phyloP scores from a whole-genome alignment of 768 basidiomycete genomes.

The Paxillus ammoniavirescens region DNA sequence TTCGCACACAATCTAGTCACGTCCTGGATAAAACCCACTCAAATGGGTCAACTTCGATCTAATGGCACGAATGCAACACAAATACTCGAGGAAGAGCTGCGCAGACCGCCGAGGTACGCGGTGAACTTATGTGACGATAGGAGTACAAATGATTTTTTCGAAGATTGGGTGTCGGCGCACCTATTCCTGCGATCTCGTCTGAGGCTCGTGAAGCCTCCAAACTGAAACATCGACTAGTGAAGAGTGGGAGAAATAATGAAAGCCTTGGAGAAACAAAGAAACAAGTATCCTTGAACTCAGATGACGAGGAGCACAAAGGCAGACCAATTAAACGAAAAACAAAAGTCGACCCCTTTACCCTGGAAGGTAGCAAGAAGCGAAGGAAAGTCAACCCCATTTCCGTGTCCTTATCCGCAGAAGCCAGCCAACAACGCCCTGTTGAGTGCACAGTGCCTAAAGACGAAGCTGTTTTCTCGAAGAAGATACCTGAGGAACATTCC shows the following conservation, averaged over 20 bases:
- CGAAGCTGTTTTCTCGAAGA: neutral
- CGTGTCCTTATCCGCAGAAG: neutral
- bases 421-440: neutral
- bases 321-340: conserved; percentile 58
- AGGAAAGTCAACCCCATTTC: conserved; percentile 36
- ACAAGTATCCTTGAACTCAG: conserved; percentile 27
- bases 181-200: conserved; percentile 47
- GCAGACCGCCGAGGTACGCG: conserved; percentile 64
- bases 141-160: conserved; percentile 6
- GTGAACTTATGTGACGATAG: neutral
- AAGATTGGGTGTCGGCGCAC: conserved; percentile 76
- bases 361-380: conserved; percentile 39
- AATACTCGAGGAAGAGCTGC: conserved; percentile 66
- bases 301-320: conserved; percentile 57
- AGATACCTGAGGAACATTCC: neutral
- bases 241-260: conserved; percentile 46
- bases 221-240: conserved; percentile 58
- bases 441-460: neutral
- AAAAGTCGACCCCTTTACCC: conserved; percentile 55
- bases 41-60: conserved; percentile 37
- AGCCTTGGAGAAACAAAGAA: conserved; percentile 36
- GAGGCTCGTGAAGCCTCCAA: conserved; percentile 55
- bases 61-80: conserved; percentile 37
- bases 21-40: conserved; percentile 69
- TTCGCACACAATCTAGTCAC: conserved; percentile 70